phyloP scores from a whole-genome alignment of 2,329 filamentous ascomycete genomes.

The Alternaria dauci region DNA sequence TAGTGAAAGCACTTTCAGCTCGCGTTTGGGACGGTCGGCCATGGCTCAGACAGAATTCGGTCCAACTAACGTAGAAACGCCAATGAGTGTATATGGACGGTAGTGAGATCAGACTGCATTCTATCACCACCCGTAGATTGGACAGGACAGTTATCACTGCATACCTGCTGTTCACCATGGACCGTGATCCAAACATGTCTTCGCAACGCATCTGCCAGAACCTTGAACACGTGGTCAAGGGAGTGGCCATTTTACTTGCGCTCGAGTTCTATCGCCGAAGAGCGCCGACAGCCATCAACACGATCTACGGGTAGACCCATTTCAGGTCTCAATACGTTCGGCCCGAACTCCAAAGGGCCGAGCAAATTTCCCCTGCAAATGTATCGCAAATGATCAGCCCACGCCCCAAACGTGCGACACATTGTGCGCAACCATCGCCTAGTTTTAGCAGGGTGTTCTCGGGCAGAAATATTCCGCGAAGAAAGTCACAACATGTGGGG shows the following conservation, averaged over 20 bases:
- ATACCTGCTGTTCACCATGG: neutral
- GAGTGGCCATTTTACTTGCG: neutral
- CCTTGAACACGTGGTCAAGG: conserved; percentile 10
- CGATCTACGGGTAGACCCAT: neutral
- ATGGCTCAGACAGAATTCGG: neutral
- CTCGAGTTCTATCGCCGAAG: neutral
- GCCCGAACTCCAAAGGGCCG: conserved; percentile 1
- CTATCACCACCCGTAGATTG: neutral
- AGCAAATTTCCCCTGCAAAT: conserved; percentile 5
- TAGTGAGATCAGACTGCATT: neutral
- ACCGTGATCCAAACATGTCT: neutral
- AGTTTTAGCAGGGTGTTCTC: neutral
- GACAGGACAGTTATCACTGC: neutral
- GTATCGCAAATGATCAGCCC: neutral
- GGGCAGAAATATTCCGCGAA: neutral
- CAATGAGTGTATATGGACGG: neutral
- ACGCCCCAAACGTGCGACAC: neutral
- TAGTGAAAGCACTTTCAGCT: conserved; percentile 10
- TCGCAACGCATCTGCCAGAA: neutral
- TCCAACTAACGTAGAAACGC: neutral
- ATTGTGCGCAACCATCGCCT: neutral
- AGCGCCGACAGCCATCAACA: neutral
- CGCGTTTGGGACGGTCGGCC: conserved; percentile 5
- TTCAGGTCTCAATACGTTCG: neutral
- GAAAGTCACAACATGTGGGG: neutral